Conservation (phyloP, 108 stramenopile genomes). For the Cylindrotheca fusiformis region DNA sequence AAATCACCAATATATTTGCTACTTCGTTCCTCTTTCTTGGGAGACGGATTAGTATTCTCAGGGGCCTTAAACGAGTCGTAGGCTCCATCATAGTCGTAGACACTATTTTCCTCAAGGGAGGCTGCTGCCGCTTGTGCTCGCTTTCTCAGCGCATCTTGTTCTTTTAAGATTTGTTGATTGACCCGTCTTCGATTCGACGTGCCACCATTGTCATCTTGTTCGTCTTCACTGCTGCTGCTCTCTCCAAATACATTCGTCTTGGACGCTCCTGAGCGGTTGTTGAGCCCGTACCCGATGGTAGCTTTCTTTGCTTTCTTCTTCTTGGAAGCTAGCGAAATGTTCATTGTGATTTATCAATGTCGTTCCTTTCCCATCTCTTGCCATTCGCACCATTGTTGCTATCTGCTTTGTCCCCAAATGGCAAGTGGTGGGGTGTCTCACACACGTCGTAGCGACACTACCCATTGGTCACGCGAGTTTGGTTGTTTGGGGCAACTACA, state of each 20-base stretch:
- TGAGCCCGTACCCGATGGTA: constrained; percentile 17
- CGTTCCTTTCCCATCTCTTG: too few species aligned
- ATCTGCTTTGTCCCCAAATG: too few species aligned
- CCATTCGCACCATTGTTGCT: too few species aligned
- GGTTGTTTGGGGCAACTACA: too few species aligned
- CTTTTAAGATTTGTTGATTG: constrained; percentile 60
- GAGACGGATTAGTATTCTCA: not conserved
- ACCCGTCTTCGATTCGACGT: constrained; percentile 31
- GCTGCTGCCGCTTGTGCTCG: constrained; percentile 52
- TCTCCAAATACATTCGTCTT: constrained; percentile 26
- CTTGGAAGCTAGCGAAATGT: constrained; percentile 7
- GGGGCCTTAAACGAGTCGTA: constrained; percentile 51
- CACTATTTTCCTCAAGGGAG: constrained; percentile 14
- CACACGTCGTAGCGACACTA: too few species aligned
- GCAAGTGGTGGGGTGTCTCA: too few species aligned
- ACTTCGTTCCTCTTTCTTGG: constrained; percentile 22
- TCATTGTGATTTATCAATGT: constrained; percentile 9
- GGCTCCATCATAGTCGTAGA: constrained; percentile 75
- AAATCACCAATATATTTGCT: constrained; percentile 68
- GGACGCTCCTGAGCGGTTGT: constrained; percentile 5
- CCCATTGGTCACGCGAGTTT: too few species aligned
- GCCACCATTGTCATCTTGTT: constrained; percentile 7
- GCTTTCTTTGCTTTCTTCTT: constrained; percentile 9
- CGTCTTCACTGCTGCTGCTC: constrained; percentile 28
- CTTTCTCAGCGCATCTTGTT: constrained; percentile 68